Percentiles rank a stretch among this genome's conserved stretches.
phyloP scores from a whole-genome alignment of 2,329 filamentous ascomycete genomes.

The Zymoseptoria crescenta region DNA sequence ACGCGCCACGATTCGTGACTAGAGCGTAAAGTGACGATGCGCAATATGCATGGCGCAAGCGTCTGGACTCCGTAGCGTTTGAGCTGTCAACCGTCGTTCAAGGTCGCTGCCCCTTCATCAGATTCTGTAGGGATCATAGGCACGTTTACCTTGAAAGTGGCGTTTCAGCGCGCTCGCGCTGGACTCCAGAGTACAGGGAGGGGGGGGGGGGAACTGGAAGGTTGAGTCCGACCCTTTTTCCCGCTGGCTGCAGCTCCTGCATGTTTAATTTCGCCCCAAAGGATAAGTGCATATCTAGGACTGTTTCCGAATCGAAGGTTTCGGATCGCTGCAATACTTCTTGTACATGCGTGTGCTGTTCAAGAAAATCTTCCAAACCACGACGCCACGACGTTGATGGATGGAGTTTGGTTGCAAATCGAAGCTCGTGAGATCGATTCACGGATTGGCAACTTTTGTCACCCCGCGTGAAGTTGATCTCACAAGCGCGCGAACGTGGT shows the following conservation, averaged over 20 bases:
- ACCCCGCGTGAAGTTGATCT: background rate
- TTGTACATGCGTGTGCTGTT: background rate
- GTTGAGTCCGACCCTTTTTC: background rate
- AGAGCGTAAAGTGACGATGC: background rate
- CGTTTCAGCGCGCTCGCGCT: background rate
- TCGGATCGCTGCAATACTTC: background rate
- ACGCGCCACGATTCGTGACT: background rate
- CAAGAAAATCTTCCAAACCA: background rate
- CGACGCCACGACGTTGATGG: background rate
- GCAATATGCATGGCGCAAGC: background rate
- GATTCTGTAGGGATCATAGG: background rate
- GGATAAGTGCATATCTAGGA: background rate
- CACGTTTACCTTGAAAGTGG: background rate
- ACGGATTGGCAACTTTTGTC: background rate
- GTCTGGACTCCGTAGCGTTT: background rate
- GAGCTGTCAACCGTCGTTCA: background rate
- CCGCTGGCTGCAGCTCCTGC: background rate
- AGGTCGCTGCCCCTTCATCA: background rate
- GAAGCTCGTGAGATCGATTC: too few species aligned
- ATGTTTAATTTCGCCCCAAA: background rate
- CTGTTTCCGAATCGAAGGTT: background rate
- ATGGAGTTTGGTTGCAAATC: too few species aligned
- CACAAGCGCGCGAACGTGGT: background rate
- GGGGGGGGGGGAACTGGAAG: background rate
- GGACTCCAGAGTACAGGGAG: background rate